Percentiles rank a stretch among this genome's conserved stretches.
Conservation (phyloP, 2,329 filamentous ascomycete species). For the Dactylellina drechsleri region DNA sequence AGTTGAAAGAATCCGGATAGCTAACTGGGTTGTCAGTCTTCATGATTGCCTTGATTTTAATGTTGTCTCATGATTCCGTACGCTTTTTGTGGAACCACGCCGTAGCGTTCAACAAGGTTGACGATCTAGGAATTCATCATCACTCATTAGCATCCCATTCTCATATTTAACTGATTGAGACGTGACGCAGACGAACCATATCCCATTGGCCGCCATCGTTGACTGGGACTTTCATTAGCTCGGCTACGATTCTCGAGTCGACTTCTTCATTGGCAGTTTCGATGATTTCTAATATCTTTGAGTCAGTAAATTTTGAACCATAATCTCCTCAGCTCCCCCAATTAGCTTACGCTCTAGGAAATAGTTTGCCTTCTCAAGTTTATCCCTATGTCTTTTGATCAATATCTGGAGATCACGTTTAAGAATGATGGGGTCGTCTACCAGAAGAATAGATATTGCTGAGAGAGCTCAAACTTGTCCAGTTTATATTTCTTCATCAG, state of each 20-base stretch:
- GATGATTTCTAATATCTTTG: constrained; percentile 68
- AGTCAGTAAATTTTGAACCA: not conserved
- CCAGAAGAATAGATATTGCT: constrained; percentile 90
- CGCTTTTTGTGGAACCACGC: constrained; percentile 67
- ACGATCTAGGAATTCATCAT: constrained; percentile 36
- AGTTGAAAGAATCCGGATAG: constrained; percentile 85
- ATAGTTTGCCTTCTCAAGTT: constrained; percentile 89
- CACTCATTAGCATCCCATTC: not conserved
- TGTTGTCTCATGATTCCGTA: constrained; percentile 3
- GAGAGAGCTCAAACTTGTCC: constrained; percentile 82
- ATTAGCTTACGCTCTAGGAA: constrained; percentile 74
- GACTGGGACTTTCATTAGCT: constrained; percentile 74
- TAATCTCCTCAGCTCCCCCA: not conserved
- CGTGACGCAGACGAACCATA: constrained; percentile 68
- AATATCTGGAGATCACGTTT: not conserved
- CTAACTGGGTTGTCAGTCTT: constrained; percentile 66
- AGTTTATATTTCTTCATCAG: constrained; percentile 85
- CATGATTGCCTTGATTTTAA: constrained; percentile 69
- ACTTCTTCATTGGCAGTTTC: constrained; percentile 77
- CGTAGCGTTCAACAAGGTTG: constrained; percentile 86
- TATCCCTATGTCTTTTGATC: constrained; percentile 66
- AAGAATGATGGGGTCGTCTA: not conserved
- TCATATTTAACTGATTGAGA: not conserved
- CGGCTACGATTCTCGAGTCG: constrained; percentile 77
- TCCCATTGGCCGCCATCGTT: constrained; percentile 90